Evolutionary conservation across 1,284 basidiomycete genomes (phyloP).

Genomic region (Cutaneotrichosporon cavernicola): DNA sequence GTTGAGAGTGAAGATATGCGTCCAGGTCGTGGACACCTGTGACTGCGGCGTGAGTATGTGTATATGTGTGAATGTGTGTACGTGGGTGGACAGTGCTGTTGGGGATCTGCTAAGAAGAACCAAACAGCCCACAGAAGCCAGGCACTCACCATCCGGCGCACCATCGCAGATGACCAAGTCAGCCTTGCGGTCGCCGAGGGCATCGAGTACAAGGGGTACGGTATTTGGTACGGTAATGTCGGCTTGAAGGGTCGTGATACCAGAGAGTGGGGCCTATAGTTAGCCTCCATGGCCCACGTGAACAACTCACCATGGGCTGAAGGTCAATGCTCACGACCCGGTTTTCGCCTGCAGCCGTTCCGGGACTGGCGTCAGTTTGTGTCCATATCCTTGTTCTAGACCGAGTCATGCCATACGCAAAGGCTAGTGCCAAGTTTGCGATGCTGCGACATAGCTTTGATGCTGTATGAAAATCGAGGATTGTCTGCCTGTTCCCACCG

Average conservation of each 20-base stretch:
- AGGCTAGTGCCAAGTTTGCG: too few relatives aligned
- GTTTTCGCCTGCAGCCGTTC: constrained; percentile 24
- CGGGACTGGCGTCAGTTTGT: constrained; percentile 17
- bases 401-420: neutral
- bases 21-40: constrained; percentile 62
- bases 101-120: neutral
- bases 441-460: neutral
- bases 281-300: neutral
- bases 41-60: constrained; percentile 43
- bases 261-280: constrained; percentile 56
- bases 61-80: neutral
- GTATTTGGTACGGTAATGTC: constrained; percentile 60
- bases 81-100: neutral
- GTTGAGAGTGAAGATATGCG: constrained; percentile 60
- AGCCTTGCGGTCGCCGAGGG: constrained; percentile 56
- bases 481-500: neutral
- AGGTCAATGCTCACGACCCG: constrained; percentile 60
- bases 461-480: neutral
- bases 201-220: constrained; percentile 55
- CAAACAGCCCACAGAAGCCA: neutral
- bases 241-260: constrained; percentile 58
- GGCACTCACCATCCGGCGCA: constrained; percentile 57
- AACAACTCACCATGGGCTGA: constrained; percentile 57
- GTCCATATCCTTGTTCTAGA: neutral
- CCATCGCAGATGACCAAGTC: constrained; percentile 62